Evolutionary conservation across 495 filamentous ascomycete genomes (phyloP).

Genomic region (Lasiosphaeris hirsuta): DNA sequence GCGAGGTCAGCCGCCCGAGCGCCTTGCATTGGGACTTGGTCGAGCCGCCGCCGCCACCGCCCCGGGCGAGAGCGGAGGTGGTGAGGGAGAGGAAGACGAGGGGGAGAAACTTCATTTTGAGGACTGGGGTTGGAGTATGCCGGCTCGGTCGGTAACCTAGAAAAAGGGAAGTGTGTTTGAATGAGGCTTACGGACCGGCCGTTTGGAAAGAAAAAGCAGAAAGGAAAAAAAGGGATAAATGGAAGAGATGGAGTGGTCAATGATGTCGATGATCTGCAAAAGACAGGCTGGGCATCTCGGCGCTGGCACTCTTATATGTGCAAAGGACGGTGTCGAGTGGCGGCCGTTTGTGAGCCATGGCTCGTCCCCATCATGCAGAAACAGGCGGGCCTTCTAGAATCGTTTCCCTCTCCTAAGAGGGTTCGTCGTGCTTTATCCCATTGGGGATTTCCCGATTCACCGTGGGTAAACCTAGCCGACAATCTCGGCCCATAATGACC

Average conservation of each 20-base stretch:
- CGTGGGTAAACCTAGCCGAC: too few relatives aligned
- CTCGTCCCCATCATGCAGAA: too few relatives aligned
- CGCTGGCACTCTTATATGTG: too few relatives aligned
- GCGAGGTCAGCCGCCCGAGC: slow-evolving; percentile 12
- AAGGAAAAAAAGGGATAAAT: background rate
- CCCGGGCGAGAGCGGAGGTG: slow-evolving; percentile 11
- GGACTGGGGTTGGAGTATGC: background rate
- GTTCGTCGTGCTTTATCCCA: too few relatives aligned
- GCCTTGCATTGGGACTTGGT: slow-evolving; percentile 15
- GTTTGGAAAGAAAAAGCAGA: background rate
- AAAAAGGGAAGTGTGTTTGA: background rate
- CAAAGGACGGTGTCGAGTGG: too few relatives aligned
- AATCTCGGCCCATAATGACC: too few relatives aligned
- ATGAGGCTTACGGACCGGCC: slow-evolving; percentile 13
- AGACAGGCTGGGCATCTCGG: too few relatives aligned
- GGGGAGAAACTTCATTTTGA: slow-evolving; percentile 20
- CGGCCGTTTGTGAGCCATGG: too few relatives aligned
- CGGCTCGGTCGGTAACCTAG: background rate
- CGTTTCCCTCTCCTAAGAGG: too few relatives aligned
- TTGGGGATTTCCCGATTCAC: too few relatives aligned
- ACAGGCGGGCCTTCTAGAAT: too few relatives aligned
- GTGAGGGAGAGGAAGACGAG: slow-evolving; percentile 21
- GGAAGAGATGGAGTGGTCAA: background rate
- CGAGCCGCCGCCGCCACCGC: slow-evolving; percentile 1
- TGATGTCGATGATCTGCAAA: background rate